phyloP scores from a whole-genome alignment of 306 rosid species.

The Sesbania bispinosa region DNA sequence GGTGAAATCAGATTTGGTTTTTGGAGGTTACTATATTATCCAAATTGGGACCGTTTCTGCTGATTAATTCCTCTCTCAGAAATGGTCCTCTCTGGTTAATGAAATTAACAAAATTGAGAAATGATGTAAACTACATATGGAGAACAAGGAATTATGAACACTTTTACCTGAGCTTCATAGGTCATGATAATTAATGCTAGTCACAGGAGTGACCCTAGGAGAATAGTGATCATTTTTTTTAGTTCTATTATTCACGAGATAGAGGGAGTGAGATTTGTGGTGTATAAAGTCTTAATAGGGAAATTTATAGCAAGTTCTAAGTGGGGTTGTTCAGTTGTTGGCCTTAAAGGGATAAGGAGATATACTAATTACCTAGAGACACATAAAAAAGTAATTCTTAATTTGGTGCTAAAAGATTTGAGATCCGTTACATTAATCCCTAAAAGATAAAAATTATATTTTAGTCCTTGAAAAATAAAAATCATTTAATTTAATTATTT shows the following conservation, averaged over 20 bases:
- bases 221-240: background rate
- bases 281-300: background rate
- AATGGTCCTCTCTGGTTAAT: conserved; percentile 36
- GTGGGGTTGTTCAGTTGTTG: conserved; percentile 30
- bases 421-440: no score
- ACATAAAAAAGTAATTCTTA: background rate
- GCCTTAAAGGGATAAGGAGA: conserved; percentile 21
- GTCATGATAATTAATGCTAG: background rate
- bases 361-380: background rate
- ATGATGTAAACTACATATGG: no score
- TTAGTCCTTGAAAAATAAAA: no score
- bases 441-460: no score
- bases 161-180: background rate
- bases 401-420: no score
- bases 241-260: background rate
- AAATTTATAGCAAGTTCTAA: conserved; percentile 26
- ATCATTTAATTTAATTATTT: no score
- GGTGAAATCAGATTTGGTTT: conserved; percentile 23
- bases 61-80: conserved; percentile 29
- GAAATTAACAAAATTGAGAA: conserved; percentile 6
- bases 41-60: no score
- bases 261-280: conserved; percentile 1
- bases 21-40: conserved; percentile 26
- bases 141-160: background rate
- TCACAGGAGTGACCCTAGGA: background rate